phyloP scores from a whole-genome alignment of 495 filamentous ascomycete genomes.

The Daldinia loculata region DNA sequence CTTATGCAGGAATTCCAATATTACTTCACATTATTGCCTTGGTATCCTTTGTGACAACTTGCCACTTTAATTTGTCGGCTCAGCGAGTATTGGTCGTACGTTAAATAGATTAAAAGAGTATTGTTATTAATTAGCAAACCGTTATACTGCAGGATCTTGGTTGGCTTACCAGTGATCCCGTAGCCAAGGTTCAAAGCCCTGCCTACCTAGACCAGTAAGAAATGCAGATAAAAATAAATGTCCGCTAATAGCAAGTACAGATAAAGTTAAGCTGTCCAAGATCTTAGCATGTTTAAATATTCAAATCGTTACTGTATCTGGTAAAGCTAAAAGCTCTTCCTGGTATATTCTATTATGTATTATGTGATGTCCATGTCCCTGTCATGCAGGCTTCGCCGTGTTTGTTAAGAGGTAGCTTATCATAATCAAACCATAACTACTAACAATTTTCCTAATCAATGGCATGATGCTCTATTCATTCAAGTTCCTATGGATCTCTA shows the following conservation, averaged over 20 bases:
- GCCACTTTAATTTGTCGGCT: background rate
- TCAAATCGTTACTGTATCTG: background rate
- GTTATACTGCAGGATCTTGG: conserved; percentile 8
- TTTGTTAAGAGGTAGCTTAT: background rate
- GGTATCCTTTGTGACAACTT: background rate
- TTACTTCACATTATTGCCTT: background rate
- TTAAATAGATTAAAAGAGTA: conserved; percentile 18
- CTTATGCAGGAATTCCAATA: background rate
- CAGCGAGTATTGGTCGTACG: conserved; percentile 17
- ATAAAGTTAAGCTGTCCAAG: background rate
- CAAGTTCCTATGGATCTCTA: conserved; percentile 33
- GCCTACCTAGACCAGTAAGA: background rate
- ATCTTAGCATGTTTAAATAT: background rate
- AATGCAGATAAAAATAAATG: conserved; percentile 35
- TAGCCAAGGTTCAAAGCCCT: conserved; percentile 19
- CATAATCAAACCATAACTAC: background rate
- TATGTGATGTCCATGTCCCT: too few relatives aligned
- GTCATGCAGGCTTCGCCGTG: too few relatives aligned
- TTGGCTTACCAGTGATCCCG: conserved; percentile 5
- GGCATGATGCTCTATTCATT: conserved; percentile 31
- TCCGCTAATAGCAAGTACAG: background rate
- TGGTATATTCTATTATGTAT: background rate
- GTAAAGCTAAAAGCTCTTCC: background rate
- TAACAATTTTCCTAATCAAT: conserved; percentile 14
- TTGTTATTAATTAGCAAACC: conserved; percentile 5